Conservation (phyloP, 2,329 filamentous ascomycete species). For the Colletotrichum liaoningense region DNA sequence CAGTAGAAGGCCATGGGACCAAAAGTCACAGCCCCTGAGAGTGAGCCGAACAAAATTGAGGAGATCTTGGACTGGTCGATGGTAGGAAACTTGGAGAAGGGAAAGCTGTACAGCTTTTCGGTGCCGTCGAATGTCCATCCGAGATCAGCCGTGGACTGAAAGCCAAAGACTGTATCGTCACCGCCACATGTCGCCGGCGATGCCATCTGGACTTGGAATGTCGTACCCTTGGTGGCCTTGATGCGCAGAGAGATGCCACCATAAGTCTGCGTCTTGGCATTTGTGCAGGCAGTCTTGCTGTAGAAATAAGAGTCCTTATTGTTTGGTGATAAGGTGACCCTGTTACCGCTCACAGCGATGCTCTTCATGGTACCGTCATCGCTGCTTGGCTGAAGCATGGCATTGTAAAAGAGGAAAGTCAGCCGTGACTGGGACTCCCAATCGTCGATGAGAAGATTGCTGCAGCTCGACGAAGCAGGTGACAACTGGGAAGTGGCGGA, state of each 20-base stretch:
- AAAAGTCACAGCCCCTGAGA: constrained; percentile 60
- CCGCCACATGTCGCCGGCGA: constrained; percentile 59
- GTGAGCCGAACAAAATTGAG: constrained; percentile 60
- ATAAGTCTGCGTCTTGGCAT: constrained; percentile 57
- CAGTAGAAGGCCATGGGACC: constrained; percentile 71
- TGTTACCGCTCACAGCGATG: constrained; percentile 61
- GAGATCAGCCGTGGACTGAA: constrained; percentile 59
- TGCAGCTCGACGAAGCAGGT: constrained; percentile 45
- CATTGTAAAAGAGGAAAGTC: constrained; percentile 71
- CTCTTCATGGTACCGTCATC: constrained; percentile 69
- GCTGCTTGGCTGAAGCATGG: constrained; percentile 65
- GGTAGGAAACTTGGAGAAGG: constrained; percentile 62
- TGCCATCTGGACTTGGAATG: constrained; percentile 63
- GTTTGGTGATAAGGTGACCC: constrained; percentile 63
- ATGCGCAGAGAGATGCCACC: constrained; percentile 68
- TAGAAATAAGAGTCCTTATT: constrained; percentile 67
- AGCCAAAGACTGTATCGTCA: constrained; percentile 46
- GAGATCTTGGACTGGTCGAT: constrained; percentile 64
- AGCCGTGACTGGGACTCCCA: constrained; percentile 71
- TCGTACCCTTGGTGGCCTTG: constrained; percentile 62
- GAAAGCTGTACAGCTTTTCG: constrained; percentile 68
- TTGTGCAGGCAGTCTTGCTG: constrained; percentile 65
- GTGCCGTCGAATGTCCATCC: constrained; percentile 71
- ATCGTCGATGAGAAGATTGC: constrained; percentile 65
- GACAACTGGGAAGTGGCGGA: constrained; percentile 11